Base-by-base conservation (phyloP, 495 filamentous ascomycete species). In the Penicillium turbatum region DNA sequence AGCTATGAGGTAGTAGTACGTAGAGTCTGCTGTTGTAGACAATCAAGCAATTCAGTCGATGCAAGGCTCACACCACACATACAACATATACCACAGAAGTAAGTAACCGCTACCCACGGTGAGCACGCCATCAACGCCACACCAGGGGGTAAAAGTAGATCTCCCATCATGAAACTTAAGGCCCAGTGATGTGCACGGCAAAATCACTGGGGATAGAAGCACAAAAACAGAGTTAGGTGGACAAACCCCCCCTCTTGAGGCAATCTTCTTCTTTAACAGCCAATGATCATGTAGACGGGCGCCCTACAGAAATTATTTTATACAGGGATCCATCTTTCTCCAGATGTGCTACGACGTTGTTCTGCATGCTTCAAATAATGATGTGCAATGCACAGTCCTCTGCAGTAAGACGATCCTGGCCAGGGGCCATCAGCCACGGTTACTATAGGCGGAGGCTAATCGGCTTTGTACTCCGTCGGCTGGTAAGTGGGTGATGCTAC, bases 111-210 rank as follows among this genome's bases (percentile, higher is more conserved):
- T 16, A 48, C 32, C 46, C 31, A 55, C 30, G 42, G 13, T 35
- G 37, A 65, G 57, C 60, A 63, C 58, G 61, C 61, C 35, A 64
- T 64, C 13, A 36, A 51, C 58, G 54, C 54, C 54, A 60, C 61
- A 48, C 32, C 52, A 39, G 19, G 12, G 34, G 30, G 19, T 35
- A 30, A 19, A 50, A 50, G 55, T 47, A 42, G 63, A 65, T 63
- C 60, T 36, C n/a, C 45, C 31, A 46, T 40, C 37, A 11, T 61
- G 57, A 61, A 64, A 64, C 59, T 37, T 31, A n/a, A 45, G 53
- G 37, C 19, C 47, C 54, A 58, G 45, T 63, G 55, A 66, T 66
- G 54, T 61, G 44, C 62, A 45, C 36, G 55, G 56, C 53, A 9
- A 51, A 59, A 54, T 49, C 53, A 46, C 46, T 43, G 49, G 49